Evolutionary conservation across 306 rosid species (phyloP), one percentile per base, ranked within the genome.

Genomic region (Cyamopsis tetragonoloba): DNA sequence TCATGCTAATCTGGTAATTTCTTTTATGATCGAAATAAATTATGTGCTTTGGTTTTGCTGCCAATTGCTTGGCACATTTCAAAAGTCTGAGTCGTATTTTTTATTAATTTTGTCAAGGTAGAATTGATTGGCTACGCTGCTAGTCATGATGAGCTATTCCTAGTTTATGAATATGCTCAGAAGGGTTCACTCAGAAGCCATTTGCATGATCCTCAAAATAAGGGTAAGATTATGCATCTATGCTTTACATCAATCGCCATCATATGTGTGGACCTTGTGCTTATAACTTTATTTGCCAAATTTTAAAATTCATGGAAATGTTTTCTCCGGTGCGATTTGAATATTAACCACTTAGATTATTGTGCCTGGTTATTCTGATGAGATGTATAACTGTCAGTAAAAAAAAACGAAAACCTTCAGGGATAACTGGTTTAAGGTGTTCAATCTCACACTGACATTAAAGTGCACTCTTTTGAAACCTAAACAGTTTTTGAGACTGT

Each of bases 41-140:
- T 12, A 1, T 34, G 64, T 60, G 12, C 57, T 47, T 81, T 27
- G 63, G 26, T 62, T 72, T 77, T 67, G 70, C 41, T 59, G 79
- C 72, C 63, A 78, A 63, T 55, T 71, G 24, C 66, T 48, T 62
- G 51, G 23, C 37, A 42, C 50, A 72, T 64, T 70, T 74, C 69
- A 31, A 68, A 77, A 44, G 27, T 60, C 67, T 86, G 83, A 85
- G 83, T 74, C 47, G 24, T 66, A 56, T 55, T 42, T 66, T 81
- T 48, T 59, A 42, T 86, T 78, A 58, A 73, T 46, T 75, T 73
- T 90, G 70, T 95, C 86, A 84, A 95, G 99, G 97, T 95, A 83
- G 99, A 95, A 76, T 88, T 95, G 95, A 90, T 95, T 77, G 99
- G 99, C 56, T 95, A 90, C 79, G 92, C 92, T 5, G 90, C 95